Evolutionary conservation across 2,329 filamentous ascomycete genomes (phyloP), one percentile per base, ranked within the genome.

Genomic region (Clarireedia monteithiana): DNA sequence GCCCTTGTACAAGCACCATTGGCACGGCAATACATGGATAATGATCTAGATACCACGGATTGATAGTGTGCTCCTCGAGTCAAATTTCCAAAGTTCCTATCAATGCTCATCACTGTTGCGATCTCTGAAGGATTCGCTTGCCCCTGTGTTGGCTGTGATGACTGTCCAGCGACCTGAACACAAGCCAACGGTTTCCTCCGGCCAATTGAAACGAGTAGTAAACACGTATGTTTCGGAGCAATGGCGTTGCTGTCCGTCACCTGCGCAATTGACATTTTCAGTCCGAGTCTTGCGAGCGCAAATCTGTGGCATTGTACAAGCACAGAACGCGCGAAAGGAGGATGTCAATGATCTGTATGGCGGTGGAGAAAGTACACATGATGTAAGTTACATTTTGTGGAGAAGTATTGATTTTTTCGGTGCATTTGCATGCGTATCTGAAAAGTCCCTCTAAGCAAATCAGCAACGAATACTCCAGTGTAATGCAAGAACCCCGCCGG

Each of bases 341-440:
- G 40, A 44, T 23, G 40, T 44, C 40, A 44, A 44, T 14, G 40
- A 48, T 17, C 38, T 55, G 52, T 50, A 55, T 24, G 4, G 36
- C 27, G 30, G 52, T 49, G 52, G 53, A 50, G 39, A 50, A 36
- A 42, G 46, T 20, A 50, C 53, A 20, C 53, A 55, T 55, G 53
- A 55, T 55, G 38, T 55, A 44, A 26, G 36, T 40, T 55, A 49
- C 52, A 50, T 55, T 45, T 55, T 45, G 38, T 50, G 38, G 46
- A 42, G 46, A 44, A 44, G 17, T 42, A 55, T 50, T 55, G 40
- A 53, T 50, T 44, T 15, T 47, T 12, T 34, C 30, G 10, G 30
- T 34, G 30, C 27, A 38, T 38, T 44, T 48, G 38, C 38, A 49
- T 40, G 34, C 34, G 38, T 10, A 30, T 42, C 20, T 15, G 14